Base-by-base conservation (phyloP, 2,329 filamentous ascomycete species). In the Trichoderma lentiforme region DNA sequence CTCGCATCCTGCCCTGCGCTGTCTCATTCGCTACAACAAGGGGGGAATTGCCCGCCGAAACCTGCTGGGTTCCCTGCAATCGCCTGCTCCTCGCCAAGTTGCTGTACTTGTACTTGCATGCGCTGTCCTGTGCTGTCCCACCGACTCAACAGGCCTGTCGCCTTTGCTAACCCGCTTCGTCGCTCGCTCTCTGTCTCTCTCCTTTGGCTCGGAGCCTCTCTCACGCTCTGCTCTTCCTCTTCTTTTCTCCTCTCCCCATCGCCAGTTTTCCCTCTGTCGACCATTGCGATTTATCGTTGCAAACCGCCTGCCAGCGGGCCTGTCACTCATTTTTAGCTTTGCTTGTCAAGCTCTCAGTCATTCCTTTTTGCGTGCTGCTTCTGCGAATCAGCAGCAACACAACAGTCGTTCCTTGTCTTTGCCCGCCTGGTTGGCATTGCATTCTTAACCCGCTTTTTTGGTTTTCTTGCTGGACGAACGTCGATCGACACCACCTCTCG, bases 271-370 rank as follows among this genome's bases (percentile, higher is more conserved):
- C 57, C 30, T 73, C 77, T 78, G 76, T 79, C 80, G 80, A 84
- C 80, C 81, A 82, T 78, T 77, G 73, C 76, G 76, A 74, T 73
- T 58, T 28, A 43, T 73, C 66, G 65, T 75, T 75, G 64, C 71
- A 71, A 73, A 63, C 78, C 81, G 85, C 85, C 85, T 86, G 86
- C 85, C 84, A 86, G 85, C 86, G 81, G 87, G 87, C 86, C 82
- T 83, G 84, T 82, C 88, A 84, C 83, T 89, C 86, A 60, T 60
- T 78, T 76, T 80, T 77, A 73, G 78, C 79, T 12, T 73, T 71
- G 47, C 72, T 39, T 70, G 66, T 71, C 58, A 57, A 71, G 58
- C 73, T 73, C 73, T 74, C 74, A 81, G 79, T 81, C 83, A 79
- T 80, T 86, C 83, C 77, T 83, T 83, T 82, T 74, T 72, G 69